A percentile compares a stretch with the other conserved stretches of the same genome.
These are phyloP conservation scores for Babesia microti DNA, from an alignment of 169 alveolate genomes.

Conservation along the genomic window DNA sequence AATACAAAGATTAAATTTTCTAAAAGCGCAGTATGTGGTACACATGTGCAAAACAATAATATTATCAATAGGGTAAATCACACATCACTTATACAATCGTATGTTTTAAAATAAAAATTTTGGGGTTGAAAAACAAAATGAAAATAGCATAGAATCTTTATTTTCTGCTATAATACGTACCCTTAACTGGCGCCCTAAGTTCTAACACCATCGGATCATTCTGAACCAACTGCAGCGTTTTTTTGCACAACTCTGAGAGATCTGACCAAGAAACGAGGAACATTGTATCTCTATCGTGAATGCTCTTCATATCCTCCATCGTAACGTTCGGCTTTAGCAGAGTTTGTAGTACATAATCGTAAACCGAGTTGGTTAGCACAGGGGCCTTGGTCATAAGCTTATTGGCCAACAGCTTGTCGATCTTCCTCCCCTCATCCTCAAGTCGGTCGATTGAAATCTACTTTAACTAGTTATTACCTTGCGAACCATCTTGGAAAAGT, in stretches of 20 bases:
- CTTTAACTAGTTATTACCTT: conserved; percentile 9
- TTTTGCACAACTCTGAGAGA: conserved; percentile 56
- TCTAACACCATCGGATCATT: conserved; percentile 91
- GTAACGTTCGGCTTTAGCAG: conserved; percentile 54
- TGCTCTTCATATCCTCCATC: conserved; percentile 37
- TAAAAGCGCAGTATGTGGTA: no score
- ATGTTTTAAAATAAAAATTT: no score
- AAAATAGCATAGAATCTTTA: no score
- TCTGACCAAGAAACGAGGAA: conserved; percentile 65
- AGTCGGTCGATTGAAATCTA: conserved; percentile 75
- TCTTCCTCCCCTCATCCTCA: conserved; percentile 79
- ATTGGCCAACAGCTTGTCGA: conserved; percentile 62
- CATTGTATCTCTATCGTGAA: conserved; percentile 39
- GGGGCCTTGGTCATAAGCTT: conserved; percentile 47
- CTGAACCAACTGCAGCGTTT: conserved; percentile 63
- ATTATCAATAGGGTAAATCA: no score
- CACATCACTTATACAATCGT: no score
- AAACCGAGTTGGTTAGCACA: conserved; percentile 52
- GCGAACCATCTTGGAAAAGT: conserved; percentile 66
- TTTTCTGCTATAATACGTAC: no score
- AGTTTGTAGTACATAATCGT: conserved; percentile 51
- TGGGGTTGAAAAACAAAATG: no score
- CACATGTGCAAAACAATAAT: no score
- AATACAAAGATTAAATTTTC: no score
- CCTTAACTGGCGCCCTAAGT: conserved; percentile 92